Evolutionary conservation across 305 asterid genomes (phyloP), one percentile per base, ranked within the genome.

Genomic region (Striga hermonthica): DNA sequence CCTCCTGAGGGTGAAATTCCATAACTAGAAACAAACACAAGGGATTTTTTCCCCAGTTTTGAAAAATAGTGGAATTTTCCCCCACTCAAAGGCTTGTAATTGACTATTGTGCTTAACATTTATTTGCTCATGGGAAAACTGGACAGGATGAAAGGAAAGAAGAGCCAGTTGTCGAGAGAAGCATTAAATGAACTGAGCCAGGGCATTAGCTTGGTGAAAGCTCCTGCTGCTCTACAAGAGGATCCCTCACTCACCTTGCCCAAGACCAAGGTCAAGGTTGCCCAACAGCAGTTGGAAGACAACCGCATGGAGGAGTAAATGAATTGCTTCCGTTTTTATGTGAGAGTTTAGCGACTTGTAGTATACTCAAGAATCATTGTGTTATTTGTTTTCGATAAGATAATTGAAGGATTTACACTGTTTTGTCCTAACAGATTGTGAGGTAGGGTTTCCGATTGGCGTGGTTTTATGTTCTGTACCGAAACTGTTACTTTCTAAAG

Each of bases 71-170:
- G 2, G 31, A 22, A 22, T 22, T 22, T 22, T 2, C 31, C 31
- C 31, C 31, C 31, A 22, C 31, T 22, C 31, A 22, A 22, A 22
- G 31, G 31, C 31, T 22, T 22, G 31, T 22, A 0, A 22, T 22
- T 22, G 31, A 22, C 31, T 2, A 1, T 22, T 22, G 31, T 22
- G 31, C 31, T 22, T 22, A 2, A 22, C 31, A 22, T 22, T 22
- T 22, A 22, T 22, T 22, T 22, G 2, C 31, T 0, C 31, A 22
- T 22, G 31, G 31, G 31, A 22, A 22, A 22, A 22, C 31, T 31
- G 15, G n/a, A 62, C 94, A 91, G 96, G 76, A 72, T 81, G 86
- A 80, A 72, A 68, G 84, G 86, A 48, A 87, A 87, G 81, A 80
- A 79, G 72, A 56, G 64, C 7, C 80, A 74, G 79, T 16, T 74